A percentile compares a stretch with the other conserved stretches of the same genome.
These are phyloP conservation scores for Chloropicon primus DNA, from an alignment of 139 green algal species.

Conservation along the genomic window DNA sequence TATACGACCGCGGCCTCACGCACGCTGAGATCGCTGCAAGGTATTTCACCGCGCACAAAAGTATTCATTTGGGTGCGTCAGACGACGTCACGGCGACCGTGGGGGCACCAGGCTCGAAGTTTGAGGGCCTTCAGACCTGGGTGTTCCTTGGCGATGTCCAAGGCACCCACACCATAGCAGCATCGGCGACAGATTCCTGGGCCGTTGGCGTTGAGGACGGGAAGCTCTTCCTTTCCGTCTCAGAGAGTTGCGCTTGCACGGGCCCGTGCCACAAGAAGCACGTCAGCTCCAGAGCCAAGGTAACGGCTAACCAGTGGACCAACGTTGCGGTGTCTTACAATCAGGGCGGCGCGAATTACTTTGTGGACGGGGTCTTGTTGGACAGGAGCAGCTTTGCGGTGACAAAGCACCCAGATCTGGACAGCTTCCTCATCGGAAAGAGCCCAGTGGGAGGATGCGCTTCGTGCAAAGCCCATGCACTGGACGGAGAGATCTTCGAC, in stretches of 20 bases:
- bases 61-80: background rate
- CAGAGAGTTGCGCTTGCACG: background rate
- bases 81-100: background rate
- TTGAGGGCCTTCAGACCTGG: background rate
- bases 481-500: background rate
- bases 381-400: background rate
- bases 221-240: background rate
- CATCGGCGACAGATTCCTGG: background rate
- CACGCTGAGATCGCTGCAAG: background rate
- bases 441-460: too few relatives aligned
- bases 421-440: too few relatives aligned
- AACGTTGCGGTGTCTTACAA: conserved; percentile 13
- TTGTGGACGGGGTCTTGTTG: conserved; percentile 2
- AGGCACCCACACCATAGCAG: background rate
- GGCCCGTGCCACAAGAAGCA: conserved; percentile 2
- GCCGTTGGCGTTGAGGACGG: background rate
- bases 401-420: too few relatives aligned
- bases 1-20: background rate
- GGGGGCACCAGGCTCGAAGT: background rate
- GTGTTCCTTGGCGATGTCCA: background rate
- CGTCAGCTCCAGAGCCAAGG: background rate
- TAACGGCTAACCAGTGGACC: conserved; percentile 1
- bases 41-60: background rate
- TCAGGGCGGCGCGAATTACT: background rate
- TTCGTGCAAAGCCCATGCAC: too few relatives aligned